Percentiles rank a stretch among this genome's conserved stretches.
Conservation (phyloP, 1,139 yeast genomes). For the Saccharomyces pastorianus region DNA sequence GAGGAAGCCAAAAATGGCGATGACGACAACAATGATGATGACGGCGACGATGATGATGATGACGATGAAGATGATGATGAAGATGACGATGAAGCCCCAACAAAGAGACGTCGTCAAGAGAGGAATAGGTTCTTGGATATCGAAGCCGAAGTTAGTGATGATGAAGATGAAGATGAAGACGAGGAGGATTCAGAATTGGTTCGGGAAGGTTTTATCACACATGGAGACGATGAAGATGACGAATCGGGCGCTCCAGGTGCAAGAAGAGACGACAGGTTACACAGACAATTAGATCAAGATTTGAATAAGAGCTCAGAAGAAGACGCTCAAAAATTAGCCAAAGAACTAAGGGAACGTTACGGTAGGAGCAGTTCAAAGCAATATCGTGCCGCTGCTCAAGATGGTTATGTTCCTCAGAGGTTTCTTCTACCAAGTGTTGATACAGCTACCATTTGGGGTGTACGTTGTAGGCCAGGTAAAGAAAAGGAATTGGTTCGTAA, state of each 20-base stretch:
- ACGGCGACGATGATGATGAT: constrained; percentile 37
- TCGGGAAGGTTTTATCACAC: constrained; percentile 68
- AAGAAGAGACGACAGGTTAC: constrained; percentile 54
- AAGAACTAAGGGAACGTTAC: constrained; percentile 83
- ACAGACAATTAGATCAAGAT: constrained; percentile 84
- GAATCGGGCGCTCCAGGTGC: constrained; percentile 42
- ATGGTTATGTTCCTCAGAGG: constrained; percentile 84
- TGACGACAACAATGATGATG: constrained; percentile 28
- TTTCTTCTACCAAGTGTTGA: constrained; percentile 89
- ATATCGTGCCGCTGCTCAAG: constrained; percentile 74
- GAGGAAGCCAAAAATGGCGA: constrained; percentile 17
- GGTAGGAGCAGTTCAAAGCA: constrained; percentile 77
- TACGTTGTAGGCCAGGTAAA: constrained; percentile 85
- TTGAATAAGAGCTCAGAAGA: constrained; percentile 86
- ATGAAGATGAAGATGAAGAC: constrained; percentile 34
- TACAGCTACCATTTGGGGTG: constrained; percentile 94
- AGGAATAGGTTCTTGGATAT: constrained; percentile 94
- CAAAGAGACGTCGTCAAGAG: constrained; percentile 56
- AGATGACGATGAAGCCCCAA: constrained; percentile 58
- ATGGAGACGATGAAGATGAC: constrained; percentile 53
- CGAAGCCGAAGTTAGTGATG: constrained; percentile 98
- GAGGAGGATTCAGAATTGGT: constrained; percentile 87
- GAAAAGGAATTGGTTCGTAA: constrained; percentile 88
- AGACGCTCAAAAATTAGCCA: constrained; percentile 92
- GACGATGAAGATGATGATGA: constrained; percentile 42